Percentiles rank a stretch among this genome's conserved stretches.
phyloP scores from a whole-genome alignment of 768 basidiomycete species.

The Suillus cothurnatus region DNA sequence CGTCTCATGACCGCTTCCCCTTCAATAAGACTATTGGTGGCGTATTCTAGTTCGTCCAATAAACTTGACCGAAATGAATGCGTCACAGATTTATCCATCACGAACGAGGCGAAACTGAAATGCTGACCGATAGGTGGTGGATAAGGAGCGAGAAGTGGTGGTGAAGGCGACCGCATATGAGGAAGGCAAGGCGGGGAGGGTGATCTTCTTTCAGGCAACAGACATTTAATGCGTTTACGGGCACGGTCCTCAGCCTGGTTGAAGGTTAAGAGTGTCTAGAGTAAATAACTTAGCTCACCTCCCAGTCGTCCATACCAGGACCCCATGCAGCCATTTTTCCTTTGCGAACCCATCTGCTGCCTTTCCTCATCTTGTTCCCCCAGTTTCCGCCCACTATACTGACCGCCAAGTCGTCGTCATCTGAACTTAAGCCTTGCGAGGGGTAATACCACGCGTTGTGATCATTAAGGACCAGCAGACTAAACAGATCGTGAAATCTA shows the following conservation, averaged over 20 bases:
- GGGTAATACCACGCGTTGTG: conserved; percentile 85
- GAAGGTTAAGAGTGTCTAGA: conserved; percentile 14
- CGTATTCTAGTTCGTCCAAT: conserved; percentile 77
- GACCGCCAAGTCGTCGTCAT: conserved; percentile 55
- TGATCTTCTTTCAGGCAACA: conserved; percentile 67
- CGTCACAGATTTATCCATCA: conserved; percentile 82
- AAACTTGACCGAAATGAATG: conserved; percentile 81
- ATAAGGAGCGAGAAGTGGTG: conserved; percentile 78
- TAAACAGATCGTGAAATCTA: conserved; percentile 20
- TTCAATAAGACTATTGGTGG: conserved; percentile 83
- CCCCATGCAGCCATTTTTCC: conserved; percentile 88
- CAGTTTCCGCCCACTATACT: conserved; percentile 70
- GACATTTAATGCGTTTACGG: conserved; percentile 71
- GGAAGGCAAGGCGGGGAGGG: conserved; percentile 74
- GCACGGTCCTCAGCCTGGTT: conserved; percentile 79
- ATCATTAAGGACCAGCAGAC: conserved; percentile 62
- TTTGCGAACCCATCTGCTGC: conserved; percentile 79
- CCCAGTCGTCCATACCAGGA: conserved; percentile 83
- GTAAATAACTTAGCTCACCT: conserved; percentile 46
- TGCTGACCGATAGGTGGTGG: conserved; percentile 68
- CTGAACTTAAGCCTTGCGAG: conserved; percentile 70
- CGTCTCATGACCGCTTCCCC: conserved; percentile 73
- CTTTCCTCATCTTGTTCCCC: conserved; percentile 76
- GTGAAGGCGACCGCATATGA: conserved; percentile 78
- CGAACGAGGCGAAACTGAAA: conserved; percentile 78